Evolutionary conservation across 495 filamentous ascomycete genomes (phyloP).

Genomic region (Penicillium egyptiacum): DNA sequence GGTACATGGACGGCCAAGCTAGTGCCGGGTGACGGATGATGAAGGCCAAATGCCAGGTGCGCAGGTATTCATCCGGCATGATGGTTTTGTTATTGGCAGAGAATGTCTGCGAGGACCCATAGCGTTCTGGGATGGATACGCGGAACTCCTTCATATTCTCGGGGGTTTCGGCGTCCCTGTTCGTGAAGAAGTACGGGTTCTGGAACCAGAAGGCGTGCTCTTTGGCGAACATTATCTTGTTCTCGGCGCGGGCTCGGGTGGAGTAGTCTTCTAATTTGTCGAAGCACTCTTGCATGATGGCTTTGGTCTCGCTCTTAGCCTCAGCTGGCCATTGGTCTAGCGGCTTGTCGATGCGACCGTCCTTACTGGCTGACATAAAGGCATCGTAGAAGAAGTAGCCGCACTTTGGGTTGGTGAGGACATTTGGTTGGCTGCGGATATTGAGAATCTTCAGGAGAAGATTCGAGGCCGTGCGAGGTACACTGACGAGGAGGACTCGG

Average conservation of each 20-base stretch:
- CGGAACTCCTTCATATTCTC: constrained; percentile 4
- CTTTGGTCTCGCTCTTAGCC: constrained; percentile 15
- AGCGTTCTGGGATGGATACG: constrained; percentile 9
- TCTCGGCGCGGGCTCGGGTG: constrained; percentile 19
- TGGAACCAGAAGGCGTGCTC: constrained; percentile 37
- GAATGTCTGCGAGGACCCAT: constrained; percentile 17
- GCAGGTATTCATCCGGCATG: constrained; percentile 42
- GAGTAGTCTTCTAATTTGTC: constrained; percentile 29
- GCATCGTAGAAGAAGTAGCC: constrained; percentile 44
- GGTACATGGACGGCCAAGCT: constrained; percentile 38
- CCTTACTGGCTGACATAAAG: constrained; percentile 10
- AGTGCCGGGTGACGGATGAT: constrained; percentile 47
- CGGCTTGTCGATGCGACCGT: constrained; percentile 14
- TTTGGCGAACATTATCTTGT: constrained; percentile 41
- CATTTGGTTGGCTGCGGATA: constrained; percentile 37
- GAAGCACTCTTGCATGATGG: constrained; percentile 22
- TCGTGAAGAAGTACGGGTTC: constrained; percentile 12
- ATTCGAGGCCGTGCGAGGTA: constrained; percentile 47
- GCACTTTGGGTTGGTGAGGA: constrained; percentile 25
- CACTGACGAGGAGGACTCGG: constrained; percentile 28
- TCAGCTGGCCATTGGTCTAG: constrained; percentile 30
- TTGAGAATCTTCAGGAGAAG: constrained; percentile 40
- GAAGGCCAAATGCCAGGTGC: constrained; percentile 38
- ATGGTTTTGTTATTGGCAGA: constrained; percentile 38
- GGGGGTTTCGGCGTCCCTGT: neutral